Base-by-base conservation (phyloP, 2,329 filamentous ascomycete species). In the Colletotrichum coccodes region DNA sequence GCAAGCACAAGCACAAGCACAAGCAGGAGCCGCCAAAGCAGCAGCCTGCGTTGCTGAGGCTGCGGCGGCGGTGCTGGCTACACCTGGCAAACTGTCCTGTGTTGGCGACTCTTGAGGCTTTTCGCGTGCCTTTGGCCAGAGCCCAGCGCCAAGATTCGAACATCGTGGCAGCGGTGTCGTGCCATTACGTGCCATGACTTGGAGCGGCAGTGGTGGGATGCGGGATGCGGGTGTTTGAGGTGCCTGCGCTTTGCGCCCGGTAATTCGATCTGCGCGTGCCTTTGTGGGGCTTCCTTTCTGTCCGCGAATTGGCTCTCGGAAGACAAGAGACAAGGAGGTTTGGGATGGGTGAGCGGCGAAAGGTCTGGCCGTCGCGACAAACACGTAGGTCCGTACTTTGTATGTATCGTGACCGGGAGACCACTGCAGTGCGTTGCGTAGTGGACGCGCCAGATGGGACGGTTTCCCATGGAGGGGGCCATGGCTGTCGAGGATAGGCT, bases 171-270 rank as follows among this genome's bases (percentile, higher is more conserved):
- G 54, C 53, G 54, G 53, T 65, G 40, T 65, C 47, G 47, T 38
- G 50, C 21, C 28, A 36, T 49, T 58, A 32, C 47, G 47, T 38
- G 50, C 21, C 28, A 36, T 49, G 64, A 32, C 12, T 54, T 58
- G 60, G 32, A 59, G 53, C 53, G 38, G 65, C 53, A 47, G 50
- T 28, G 23, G 34, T 60, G 32, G 32, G 44, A 49, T 50, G 42
- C 34, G 64, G 65, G 50, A 62, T 38, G 61, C 61, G 57, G 50
- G 30, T 61, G 62, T 60, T 69, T 61, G 49, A 70, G 67, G 62
- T 70, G 67, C 26, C 56, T 63, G 50, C 63, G 57, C 50, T 70
- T 68, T 52, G 67, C 63, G 57, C 28, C 50, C 44, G 42, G 62
- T 63, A 50, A 68, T 70, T 57, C 50, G 36, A 70, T 62, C 67